Conservation (phyloP, 2,329 filamentous ascomycete genomes). For the Karstenula rhodostoma region DNA sequence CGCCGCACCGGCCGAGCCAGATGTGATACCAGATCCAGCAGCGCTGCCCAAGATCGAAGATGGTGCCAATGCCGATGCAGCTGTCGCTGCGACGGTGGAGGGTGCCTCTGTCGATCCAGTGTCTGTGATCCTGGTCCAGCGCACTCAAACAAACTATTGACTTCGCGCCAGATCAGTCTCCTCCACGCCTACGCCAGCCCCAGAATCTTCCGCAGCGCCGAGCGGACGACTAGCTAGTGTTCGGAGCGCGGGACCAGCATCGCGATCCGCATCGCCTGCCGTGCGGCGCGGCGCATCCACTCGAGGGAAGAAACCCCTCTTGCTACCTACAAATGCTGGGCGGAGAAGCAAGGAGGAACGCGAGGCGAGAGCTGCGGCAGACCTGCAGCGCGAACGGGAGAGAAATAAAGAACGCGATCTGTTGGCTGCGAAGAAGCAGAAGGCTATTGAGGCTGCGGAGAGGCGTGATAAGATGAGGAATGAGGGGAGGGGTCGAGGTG, state of each 20-base stretch:
- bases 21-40: constrained; percentile 20
- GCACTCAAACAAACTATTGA: constrained; percentile 8
- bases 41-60: constrained; percentile 34
- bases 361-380: constrained; percentile 52
- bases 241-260: constrained; percentile 37
- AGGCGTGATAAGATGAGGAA: constrained; percentile 34
- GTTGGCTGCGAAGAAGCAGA: constrained; percentile 34
- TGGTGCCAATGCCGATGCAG: constrained; percentile 20
- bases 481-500: constrained; percentile 48
- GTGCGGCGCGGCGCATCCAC: constrained; percentile 36
- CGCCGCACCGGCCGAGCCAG: constrained; percentile 12
- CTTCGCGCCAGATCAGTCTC: constrained; percentile 21
- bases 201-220: constrained; percentile 29
- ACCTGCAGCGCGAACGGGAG: constrained; percentile 48
- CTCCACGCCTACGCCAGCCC: constrained; percentile 28
- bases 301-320: constrained; percentile 38
- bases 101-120: constrained; percentile 19
- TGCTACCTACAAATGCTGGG: constrained; percentile 53
- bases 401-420: constrained; percentile 46
- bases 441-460: constrained; percentile 31
- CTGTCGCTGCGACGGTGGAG: constrained; percentile 24
- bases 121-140: constrained; percentile 14
- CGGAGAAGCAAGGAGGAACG: constrained; percentile 56
- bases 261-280: constrained; percentile 40
- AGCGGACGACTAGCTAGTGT: constrained; percentile 40